A percentile compares a stretch with the other conserved stretches of the same genome.
These are phyloP conservation scores for Luzula sylvatica DNA, from an alignment of 176 grass and related monocot species.

Conservation along the genomic window DNA sequence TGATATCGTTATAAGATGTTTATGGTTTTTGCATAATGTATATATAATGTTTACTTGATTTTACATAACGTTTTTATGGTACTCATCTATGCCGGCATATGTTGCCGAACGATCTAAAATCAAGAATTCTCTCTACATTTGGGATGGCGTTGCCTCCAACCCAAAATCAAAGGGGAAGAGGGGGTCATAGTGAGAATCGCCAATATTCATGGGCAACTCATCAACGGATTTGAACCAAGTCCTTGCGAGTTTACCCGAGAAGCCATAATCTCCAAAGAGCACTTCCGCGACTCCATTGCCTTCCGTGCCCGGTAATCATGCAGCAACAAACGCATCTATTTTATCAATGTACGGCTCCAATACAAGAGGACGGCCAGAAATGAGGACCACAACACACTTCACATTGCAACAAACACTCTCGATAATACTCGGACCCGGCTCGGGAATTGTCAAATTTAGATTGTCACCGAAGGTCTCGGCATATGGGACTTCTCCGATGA, in stretches of 20 bases:
- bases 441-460: slow-evolving; percentile 51
- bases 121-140: no score
- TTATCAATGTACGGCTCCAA: no score
- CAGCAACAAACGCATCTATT: slow-evolving; percentile 64
- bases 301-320: slow-evolving; percentile 76
- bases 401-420: slow-evolving; percentile 34
- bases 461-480: slow-evolving; percentile 60
- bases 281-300: slow-evolving; percentile 41
- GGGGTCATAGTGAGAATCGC: slow-evolving; percentile 41
- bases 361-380: no score
- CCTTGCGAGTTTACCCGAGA: slow-evolving; percentile 57
- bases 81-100: no score
- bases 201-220: slow-evolving; percentile 53
- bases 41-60: no score
- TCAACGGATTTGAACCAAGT: slow-evolving; percentile 68
- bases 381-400: slow-evolving; percentile 50
- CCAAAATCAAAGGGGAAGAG: slow-evolving; percentile 79
- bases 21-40: no score
- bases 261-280: no score
- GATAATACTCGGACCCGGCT: slow-evolving; percentile 41
- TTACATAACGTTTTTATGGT: no score
- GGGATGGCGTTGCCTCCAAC: slow-evolving; percentile 16
- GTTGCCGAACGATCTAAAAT: no score
- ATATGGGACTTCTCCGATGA: slow-evolving; percentile 72
- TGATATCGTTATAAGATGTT: no score